Evolutionary conservation across 257 asterid genomes (phyloP), one percentile per base, ranked within the genome.

Genomic region (Penstemon eatonii): DNA sequence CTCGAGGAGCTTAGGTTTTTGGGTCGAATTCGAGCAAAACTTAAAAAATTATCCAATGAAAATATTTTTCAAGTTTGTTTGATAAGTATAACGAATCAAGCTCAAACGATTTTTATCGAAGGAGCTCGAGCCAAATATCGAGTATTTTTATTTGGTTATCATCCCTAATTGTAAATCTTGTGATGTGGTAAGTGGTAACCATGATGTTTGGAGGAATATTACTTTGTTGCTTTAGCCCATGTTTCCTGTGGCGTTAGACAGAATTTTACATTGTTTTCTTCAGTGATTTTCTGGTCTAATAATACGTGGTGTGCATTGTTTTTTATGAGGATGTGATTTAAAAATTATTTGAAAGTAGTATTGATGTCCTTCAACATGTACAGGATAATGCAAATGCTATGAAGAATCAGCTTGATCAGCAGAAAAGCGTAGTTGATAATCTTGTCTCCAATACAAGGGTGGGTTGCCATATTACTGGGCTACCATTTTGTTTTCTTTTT

Each of bases 371-470:
- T 25, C 70, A 55, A 61, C 59, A 56, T 58, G 73, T 50, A 65
- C 92, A 93, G 97, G 97, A 90, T 75, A 90, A 81, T 78, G 98
- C 98, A 66, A 90, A 56, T 86, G 81, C 97, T 41, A 77, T 93
- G 84, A 93, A 79, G 82, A 19, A 90, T 67, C 99, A 93, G 78
- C 91, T 93, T 68, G 97, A 83, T 65, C 99, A 90, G 73, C 98
- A 93, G 83, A 93, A 81, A 79, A 49, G 80, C 54, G 90, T 93
- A 18, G 97, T 88, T 72, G 95, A 93, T 2, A 93, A 80, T 72
- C 96, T 93, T 12, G 90, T 93, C 73, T 79, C 90, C 72, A 93
- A 93, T 82, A 86, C 96, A 72, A 86, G 95, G 91, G 98, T 93
- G 66, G 37, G 90, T 80, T 69, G 41, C 74, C 70, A 5, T 66